A percentile compares a stretch with the other conserved stretches of the same genome.
phyloP scores from a whole-genome alignment of 352 stramenopile genomes.

The Pythium graminicola region DNA sequence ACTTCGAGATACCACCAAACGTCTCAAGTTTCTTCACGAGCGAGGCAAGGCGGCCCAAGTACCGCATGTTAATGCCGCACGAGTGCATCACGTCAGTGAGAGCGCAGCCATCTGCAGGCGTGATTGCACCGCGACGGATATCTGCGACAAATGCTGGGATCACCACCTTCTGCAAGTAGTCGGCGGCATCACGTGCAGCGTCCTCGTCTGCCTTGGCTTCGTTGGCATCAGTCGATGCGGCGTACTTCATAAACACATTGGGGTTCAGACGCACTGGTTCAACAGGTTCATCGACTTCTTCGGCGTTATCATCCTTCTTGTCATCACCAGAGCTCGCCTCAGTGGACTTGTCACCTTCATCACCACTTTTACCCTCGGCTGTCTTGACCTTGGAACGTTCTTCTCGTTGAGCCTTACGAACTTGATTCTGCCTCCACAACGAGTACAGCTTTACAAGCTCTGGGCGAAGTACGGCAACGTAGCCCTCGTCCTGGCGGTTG shows the following conservation, averaged over 20 bases:
- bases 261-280: conserved; percentile 69
- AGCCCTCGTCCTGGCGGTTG: conserved; percentile 77
- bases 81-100: conserved; percentile 94
- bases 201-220: conserved; percentile 65
- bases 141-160: conserved; percentile 80
- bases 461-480: conserved; percentile 85
- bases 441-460: conserved; percentile 91
- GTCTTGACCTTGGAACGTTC: conserved; percentile 35
- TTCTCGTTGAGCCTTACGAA: conserved; percentile 48
- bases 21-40: conserved; percentile 86
- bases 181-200: conserved; percentile 60
- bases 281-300: conserved; percentile 45
- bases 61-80: conserved; percentile 96
- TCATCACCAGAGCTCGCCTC: conserved; percentile 24
- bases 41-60: conserved; percentile 89
- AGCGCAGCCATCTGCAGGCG: conserved; percentile 82
- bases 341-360: conserved; percentile 18
- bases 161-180: conserved; percentile 83
- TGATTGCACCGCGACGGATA: conserved; percentile 75
- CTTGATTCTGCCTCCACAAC: conserved; percentile 86
- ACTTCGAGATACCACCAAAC: conserved; percentile 85
- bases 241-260: conserved; percentile 88
- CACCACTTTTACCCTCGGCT: conserved; percentile 20
- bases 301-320: conserved; percentile 31
- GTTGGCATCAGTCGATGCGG: conserved; percentile 60